These are phyloP conservation scores for Boletus fagicola DNA, from an alignment of 768 basidiomycete species.

Conservation along the genomic window DNA sequence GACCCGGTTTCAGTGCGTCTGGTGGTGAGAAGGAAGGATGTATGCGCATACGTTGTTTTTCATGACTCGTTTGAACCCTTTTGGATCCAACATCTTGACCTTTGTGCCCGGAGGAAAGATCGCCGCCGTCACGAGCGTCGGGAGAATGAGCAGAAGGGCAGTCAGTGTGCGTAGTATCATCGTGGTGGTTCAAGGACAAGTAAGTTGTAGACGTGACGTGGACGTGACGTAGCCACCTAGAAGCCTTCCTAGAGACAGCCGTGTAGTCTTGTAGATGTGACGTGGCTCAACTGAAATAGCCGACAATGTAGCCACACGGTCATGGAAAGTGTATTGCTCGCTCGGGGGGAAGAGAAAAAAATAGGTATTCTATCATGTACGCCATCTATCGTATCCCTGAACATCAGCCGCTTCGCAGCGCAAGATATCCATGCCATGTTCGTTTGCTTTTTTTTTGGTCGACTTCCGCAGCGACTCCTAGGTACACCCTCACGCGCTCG, in stretches of 20 bases:
- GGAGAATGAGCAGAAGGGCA: conserved; percentile 26
- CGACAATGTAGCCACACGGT: neutral
- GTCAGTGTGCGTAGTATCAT: conserved; percentile 27
- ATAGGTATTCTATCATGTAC: conserved; percentile 6
- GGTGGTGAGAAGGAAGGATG: neutral
- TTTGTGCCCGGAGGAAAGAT: conserved; percentile 50
- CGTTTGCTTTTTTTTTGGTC: neutral
- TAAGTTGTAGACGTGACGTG: neutral
- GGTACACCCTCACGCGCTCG: conserved; percentile 11
- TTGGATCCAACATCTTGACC: conserved; percentile 74
- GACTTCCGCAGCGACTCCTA: neutral
- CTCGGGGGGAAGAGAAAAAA: neutral
- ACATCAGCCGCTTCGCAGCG: neutral
- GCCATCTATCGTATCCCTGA: neutral
- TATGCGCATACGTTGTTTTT: conserved; percentile 62
- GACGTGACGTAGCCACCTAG: neutral
- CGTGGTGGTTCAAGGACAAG: conserved; percentile 7
- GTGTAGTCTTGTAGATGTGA: conserved; percentile 2
- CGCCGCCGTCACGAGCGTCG: conserved; percentile 42
- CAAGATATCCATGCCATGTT: neutral
- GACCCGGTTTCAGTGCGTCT: neutral
- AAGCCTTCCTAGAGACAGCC: neutral
- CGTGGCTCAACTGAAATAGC: conserved; percentile 17
- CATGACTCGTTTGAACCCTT: conserved; percentile 69
- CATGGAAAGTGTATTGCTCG: neutral